Evolutionary conservation across 352 stramenopile genomes (phyloP).

Genomic region (Globisporangium carolinianum): DNA sequence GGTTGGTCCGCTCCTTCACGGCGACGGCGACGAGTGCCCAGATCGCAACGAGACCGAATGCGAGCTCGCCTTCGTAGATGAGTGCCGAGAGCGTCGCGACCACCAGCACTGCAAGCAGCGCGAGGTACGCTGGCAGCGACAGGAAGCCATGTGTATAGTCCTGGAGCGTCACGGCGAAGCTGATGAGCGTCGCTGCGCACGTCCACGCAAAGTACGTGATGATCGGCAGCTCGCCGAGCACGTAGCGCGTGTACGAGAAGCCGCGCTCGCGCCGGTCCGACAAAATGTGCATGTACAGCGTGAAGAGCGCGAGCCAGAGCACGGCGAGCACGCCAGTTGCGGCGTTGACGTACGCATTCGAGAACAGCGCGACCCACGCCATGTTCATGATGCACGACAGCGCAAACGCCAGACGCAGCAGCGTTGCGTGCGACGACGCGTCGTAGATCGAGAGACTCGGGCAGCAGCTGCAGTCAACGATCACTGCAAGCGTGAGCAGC

Average conservation of each 20-base stretch:
- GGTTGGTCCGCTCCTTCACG: conserved; percentile 35
- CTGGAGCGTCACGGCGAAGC: conserved; percentile 52
- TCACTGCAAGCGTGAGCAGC: conserved; percentile 50
- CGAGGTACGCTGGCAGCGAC: conserved; percentile 47
- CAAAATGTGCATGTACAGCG: conserved; percentile 52
- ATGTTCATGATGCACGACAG: conserved; percentile 62
- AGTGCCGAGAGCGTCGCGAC: conserved; percentile 49
- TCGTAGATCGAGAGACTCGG: conserved; percentile 52
- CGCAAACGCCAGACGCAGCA: conserved; percentile 55
- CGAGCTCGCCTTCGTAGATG: conserved; percentile 49
- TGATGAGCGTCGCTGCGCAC: conserved; percentile 62
- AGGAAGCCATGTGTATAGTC: conserved; percentile 38
- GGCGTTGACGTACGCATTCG: conserved; percentile 51
- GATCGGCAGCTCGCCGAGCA: conserved; percentile 54
- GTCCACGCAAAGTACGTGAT: conserved; percentile 74
- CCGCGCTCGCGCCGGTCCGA: conserved; percentile 26
- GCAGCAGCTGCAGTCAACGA: conserved; percentile 63
- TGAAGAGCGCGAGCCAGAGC: conserved; percentile 55
- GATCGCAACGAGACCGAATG: conserved; percentile 54
- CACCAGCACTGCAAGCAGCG: conserved; percentile 44
- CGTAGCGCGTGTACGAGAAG: conserved; percentile 40
- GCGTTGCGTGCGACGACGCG: conserved; percentile 31
- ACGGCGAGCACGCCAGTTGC: conserved; percentile 43
- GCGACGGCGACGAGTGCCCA: conserved; percentile 57
- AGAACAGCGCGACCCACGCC: conserved; percentile 66